Conservation (phyloP, 345 rosid species). For the Bruguiera sexangula region DNA sequence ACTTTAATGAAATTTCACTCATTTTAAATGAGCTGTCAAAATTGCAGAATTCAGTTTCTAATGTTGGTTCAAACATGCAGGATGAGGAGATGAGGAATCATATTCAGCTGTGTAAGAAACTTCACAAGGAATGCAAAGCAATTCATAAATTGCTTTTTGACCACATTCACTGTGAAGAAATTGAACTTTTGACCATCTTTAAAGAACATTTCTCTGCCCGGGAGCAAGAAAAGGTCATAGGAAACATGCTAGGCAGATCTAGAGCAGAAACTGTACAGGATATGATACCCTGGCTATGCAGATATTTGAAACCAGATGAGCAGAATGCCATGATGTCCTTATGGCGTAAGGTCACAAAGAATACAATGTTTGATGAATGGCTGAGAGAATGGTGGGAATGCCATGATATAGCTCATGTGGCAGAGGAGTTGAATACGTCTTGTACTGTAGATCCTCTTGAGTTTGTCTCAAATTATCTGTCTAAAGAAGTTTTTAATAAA, state of each 20-base stretch:
- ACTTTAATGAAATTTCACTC: conserved; percentile 49
- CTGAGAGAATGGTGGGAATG: conserved; percentile 79
- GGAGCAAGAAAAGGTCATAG: conserved; percentile 76
- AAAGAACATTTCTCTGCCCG: conserved; percentile 51
- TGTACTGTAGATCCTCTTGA: conserved; percentile 51
- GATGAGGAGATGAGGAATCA: conserved; percentile 28
- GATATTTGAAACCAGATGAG: conserved; percentile 55
- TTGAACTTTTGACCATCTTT: conserved; percentile 67
- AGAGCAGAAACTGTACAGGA: conserved; percentile 66
- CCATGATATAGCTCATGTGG: conserved; percentile 28
- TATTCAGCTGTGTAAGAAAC: conserved; percentile 49
- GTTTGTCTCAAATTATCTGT: conserved; percentile 53
- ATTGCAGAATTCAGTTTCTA: conserved; percentile 32
- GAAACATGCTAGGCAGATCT: conserved; percentile 64
- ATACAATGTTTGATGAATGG: conserved; percentile 84
- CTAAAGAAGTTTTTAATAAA: conserved; percentile 35
- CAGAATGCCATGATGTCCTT: conserved; percentile 51
- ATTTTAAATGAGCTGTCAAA: conserved; percentile 60
- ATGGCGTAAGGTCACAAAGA: conserved; percentile 60
- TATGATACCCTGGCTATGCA: conserved; percentile 77
- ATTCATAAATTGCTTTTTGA: conserved; percentile 63
- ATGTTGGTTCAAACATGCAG: conserved; percentile 18
- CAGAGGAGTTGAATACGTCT: conserved; percentile 31
- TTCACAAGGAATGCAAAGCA: conserved; percentile 56
- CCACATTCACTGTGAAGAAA: conserved; percentile 66